phyloP scores from a whole-genome alignment of 2,329 filamentous ascomycete genomes.

The Aurifilum marmelostoma region DNA sequence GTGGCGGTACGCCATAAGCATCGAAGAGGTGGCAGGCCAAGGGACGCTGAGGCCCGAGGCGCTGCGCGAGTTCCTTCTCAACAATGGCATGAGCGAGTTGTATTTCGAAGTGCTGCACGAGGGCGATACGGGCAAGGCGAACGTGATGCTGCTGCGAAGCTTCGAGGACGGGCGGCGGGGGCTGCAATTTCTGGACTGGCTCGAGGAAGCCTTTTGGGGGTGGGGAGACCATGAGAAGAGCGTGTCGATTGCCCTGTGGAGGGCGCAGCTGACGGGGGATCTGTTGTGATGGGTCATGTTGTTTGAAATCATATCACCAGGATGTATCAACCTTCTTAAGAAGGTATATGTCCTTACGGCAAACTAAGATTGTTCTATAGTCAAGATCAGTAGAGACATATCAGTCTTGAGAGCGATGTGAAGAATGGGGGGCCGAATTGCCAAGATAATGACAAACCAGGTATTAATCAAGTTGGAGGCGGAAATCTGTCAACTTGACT shows the following conservation, averaged over 20 bases:
- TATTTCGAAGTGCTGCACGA: background rate
- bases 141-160: background rate
- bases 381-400: too few species aligned
- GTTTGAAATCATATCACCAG: too few species aligned
- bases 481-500: too few species aligned
- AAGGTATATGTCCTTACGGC: too few species aligned
- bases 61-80: background rate
- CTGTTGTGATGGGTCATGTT: too few species aligned
- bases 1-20: background rate
- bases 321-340: too few species aligned
- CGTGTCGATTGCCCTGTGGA: background rate
- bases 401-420: too few species aligned
- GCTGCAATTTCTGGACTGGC: background rate
- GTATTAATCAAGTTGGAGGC: too few species aligned
- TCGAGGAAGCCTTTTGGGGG: background rate
- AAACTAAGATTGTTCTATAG: too few species aligned
- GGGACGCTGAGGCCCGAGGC: background rate
- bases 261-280: constrained; percentile 6
- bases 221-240: background rate
- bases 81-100: background rate
- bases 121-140: background rate
- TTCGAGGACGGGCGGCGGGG: background rate
- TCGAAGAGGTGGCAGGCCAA: background rate
- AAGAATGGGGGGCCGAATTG: too few species aligned
- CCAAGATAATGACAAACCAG: too few species aligned